Conservation (phyloP, 1,284 basidiomycete genomes). For the Xerocomus alliaceus region DNA sequence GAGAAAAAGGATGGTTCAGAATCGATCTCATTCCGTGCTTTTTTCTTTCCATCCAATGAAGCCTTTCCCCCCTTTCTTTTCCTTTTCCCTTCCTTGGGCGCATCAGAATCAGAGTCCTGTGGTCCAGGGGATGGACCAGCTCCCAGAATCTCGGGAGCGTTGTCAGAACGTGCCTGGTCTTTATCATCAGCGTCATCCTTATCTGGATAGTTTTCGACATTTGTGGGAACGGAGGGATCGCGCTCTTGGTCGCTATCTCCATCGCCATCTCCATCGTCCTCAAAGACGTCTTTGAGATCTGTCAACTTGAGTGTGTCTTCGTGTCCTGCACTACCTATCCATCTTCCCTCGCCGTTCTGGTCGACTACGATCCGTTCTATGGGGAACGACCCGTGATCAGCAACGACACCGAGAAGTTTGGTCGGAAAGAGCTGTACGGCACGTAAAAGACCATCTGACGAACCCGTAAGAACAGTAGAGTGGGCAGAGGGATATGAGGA, state of each 20-base stretch:
- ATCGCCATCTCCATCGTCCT: slow-evolving; percentile 47
- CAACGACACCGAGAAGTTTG: slow-evolving; percentile 88
- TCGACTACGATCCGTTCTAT: slow-evolving; percentile 83
- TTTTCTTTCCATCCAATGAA: slow-evolving; percentile 54
- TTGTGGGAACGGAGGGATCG: slow-evolving; percentile 42
- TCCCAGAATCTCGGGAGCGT: background rate
- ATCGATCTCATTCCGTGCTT: slow-evolving; percentile 61
- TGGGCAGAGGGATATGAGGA: slow-evolving; percentile 66
- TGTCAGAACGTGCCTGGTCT: slow-evolving; percentile 11
- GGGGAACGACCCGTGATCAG: slow-evolving; percentile 90
- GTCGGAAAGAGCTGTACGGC: slow-evolving; percentile 91
- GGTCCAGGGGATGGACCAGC: slow-evolving; percentile 25
- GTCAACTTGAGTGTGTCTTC: slow-evolving; percentile 88
- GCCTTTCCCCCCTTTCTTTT: slow-evolving; percentile 64
- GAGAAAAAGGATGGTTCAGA: slow-evolving; percentile 73
- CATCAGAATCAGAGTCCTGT: slow-evolving; percentile 46
- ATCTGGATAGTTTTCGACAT: slow-evolving; percentile 50
- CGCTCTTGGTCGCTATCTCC: slow-evolving; percentile 39
- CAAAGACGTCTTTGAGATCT: slow-evolving; percentile 70
- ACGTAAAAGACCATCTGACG: slow-evolving; percentile 90
- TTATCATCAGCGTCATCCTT: slow-evolving; percentile 31
- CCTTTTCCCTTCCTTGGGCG: slow-evolving; percentile 56
- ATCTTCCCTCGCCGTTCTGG: slow-evolving; percentile 63
- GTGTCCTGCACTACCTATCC: slow-evolving; percentile 94
- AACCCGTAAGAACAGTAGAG: slow-evolving; percentile 87